Conservation (phyloP, 1,139 yeast species). For the Oligophagozyma castellii region DNA sequence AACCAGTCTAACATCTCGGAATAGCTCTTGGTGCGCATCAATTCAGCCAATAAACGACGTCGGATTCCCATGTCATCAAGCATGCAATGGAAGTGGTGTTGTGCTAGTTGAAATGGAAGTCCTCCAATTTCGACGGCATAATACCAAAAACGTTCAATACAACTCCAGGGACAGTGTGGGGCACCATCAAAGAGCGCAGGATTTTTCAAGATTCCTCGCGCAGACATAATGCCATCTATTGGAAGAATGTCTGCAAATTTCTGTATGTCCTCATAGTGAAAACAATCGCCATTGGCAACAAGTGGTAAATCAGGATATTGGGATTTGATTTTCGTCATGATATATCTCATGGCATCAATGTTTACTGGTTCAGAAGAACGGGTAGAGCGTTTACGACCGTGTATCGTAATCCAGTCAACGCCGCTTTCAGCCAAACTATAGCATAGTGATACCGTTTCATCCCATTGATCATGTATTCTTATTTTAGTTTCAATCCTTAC, state of each 20-base stretch:
- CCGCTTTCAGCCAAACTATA: slow-evolving; percentile 69
- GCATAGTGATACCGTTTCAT: slow-evolving; percentile 63
- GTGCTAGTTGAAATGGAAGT: slow-evolving; percentile 66
- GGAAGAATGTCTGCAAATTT: slow-evolving; percentile 52
- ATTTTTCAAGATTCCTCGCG: slow-evolving; percentile 70
- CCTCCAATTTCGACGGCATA: slow-evolving; percentile 61
- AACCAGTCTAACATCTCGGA: slow-evolving; percentile 72
- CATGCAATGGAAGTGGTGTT: slow-evolving; percentile 87
- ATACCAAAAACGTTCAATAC: slow-evolving; percentile 73
- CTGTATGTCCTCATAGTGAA: slow-evolving; percentile 46
- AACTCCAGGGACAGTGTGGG: slow-evolving; percentile 74
- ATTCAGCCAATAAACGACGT: slow-evolving; percentile 39
- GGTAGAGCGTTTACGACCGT: slow-evolving; percentile 79
- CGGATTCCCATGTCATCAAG: slow-evolving; percentile 42
- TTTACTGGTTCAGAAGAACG: slow-evolving; percentile 76
- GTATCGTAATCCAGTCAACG: slow-evolving; percentile 87
- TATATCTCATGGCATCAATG: slow-evolving; percentile 60
- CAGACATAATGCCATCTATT: slow-evolving; percentile 93
- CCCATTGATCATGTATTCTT: slow-evolving; percentile 64
- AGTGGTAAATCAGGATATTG: slow-evolving; percentile 54
- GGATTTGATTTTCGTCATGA: slow-evolving; percentile 31
- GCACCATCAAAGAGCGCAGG: slow-evolving; percentile 80
- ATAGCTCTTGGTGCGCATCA: slow-evolving; percentile 48
- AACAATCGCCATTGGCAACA: slow-evolving; percentile 93
- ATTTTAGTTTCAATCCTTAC: slow-evolving; percentile 83